Evolutionary conservation across 768 basidiomycete genomes (phyloP), one percentile per base, ranked within the genome.

Genomic region (Lentinula boryana): DNA sequence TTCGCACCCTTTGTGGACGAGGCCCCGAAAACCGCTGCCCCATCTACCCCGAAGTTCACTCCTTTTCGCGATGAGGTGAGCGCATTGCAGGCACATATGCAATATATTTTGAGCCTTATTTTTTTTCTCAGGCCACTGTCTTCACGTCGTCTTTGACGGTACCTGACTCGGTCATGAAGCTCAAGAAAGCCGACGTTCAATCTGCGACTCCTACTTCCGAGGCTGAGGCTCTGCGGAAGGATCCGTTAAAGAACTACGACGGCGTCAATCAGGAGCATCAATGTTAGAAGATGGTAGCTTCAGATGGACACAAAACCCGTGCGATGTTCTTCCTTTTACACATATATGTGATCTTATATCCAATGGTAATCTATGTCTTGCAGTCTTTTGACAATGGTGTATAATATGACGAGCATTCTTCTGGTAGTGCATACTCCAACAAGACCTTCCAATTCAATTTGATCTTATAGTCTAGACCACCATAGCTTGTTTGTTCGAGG

Each of bases 181-280:
- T 79, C 56, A 89, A 87, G 72, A 76, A 75, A 63, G 71, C 74
- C 60, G 74, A 78, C 60, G 63, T 72, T 56, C 79, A 74, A 64
- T 80, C 77, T 10, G 71, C 76, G 8, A 65, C 69, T 23, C 71
- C 79, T 41, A 72, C 78, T 33, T 83, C 86, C 2, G 89, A 91
- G 70, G 88, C 88, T 35, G 91, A 93, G 68, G 89, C 88, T 2
- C 69, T 93, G 61, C 78, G 90, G 62, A 89, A 83, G 65, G 88
- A 91, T 68, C 91, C 91, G 1, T 73, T 93, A 69, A 91, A 89
- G 76, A 92, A 93, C 68, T 91, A 92, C 70, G 64, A 56, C 13
- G n/a, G 32, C 9, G 7, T 32, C 9, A 48, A 12, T 9, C n/a
- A 35, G 7, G 33, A 18, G 4, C 52, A 53, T 12, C 15, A 52